These are phyloP conservation scores for Tephrocybe sp. DNA, from an alignment of 768 basidiomycete species.

Conservation along the genomic window DNA sequence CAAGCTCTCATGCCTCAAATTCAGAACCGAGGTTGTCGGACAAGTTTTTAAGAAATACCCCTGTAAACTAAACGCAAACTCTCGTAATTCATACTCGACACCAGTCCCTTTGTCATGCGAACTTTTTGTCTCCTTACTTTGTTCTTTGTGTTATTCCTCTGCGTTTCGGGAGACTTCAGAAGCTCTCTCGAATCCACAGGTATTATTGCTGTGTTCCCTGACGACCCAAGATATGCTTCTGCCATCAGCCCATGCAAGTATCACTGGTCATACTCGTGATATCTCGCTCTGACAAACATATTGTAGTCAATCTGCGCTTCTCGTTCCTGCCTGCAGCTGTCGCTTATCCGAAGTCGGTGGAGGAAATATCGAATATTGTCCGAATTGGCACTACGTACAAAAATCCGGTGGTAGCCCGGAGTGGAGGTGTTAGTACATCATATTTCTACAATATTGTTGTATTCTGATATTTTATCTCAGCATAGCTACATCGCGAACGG, in stretches of 20 bases:
- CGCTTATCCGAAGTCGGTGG: conserved; percentile 29
- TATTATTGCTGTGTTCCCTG: conserved; percentile 5
- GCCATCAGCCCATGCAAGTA: conserved; percentile 7
- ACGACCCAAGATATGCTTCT: conserved; percentile 2
- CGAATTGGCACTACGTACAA: conserved; percentile 28
- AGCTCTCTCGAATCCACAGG: not conserved
- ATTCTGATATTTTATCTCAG: conserved; percentile 16
- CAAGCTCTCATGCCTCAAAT: not conserved
- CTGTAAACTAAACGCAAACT: no score
- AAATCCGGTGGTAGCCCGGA: conserved; percentile 38
- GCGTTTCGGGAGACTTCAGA: not conserved
- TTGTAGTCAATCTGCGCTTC: conserved; percentile 37
- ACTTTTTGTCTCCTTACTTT: not conserved
- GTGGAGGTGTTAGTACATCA: conserved; percentile 37
- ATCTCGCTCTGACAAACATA: not conserved
- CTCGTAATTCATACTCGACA: no score
- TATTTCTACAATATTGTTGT: not conserved
- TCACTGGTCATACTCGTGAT: not conserved
- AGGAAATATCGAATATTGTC: conserved; percentile 35
- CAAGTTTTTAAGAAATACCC: not conserved
- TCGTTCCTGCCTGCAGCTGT: conserved; percentile 35
- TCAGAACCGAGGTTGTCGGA: not conserved
- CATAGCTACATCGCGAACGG: conserved; percentile 51
- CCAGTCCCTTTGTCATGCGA: not conserved
- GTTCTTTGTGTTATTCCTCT: not conserved